These are phyloP conservation scores for Phytopythium boreale DNA, from an alignment of 352 stramenopile species.

Conservation along the genomic window DNA sequence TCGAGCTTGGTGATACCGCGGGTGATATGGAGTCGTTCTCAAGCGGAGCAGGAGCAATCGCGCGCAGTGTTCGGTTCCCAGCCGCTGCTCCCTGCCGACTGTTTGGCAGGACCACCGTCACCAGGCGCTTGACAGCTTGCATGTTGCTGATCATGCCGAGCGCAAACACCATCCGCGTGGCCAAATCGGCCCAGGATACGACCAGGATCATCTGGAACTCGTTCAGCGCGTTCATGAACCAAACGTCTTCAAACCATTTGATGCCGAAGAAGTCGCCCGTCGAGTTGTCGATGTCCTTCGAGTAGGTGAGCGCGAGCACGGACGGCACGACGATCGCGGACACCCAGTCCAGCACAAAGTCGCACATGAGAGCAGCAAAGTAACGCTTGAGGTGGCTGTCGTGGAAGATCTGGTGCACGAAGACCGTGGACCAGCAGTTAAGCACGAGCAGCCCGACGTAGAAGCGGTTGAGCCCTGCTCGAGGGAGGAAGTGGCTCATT, in stretches of 20 bases:
- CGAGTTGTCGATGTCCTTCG: slow-evolving; percentile 11
- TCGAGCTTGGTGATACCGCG: not conserved
- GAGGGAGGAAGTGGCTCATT: slow-evolving; percentile 24
- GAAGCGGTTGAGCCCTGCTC: slow-evolving; percentile 34
- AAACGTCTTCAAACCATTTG: slow-evolving; percentile 27
- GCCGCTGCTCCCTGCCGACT: not conserved
- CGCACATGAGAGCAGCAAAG: slow-evolving; percentile 16
- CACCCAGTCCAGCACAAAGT: slow-evolving; percentile 26
- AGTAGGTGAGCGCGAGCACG: slow-evolving; percentile 20
- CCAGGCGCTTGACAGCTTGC: slow-evolving; percentile 23
- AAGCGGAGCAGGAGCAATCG: not conserved
- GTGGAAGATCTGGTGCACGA: slow-evolving; percentile 29
- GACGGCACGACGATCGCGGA: slow-evolving; percentile 24
- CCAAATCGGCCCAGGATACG: slow-evolving; percentile 21
- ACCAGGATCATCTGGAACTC: slow-evolving; percentile 34
- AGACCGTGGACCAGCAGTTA: slow-evolving; percentile 33
- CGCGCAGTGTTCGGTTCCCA: not conserved
- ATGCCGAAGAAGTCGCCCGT: slow-evolving; percentile 17
- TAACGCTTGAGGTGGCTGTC: slow-evolving; percentile 23
- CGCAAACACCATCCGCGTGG: slow-evolving; percentile 25
- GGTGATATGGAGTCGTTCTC: not conserved
- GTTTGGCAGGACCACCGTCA: slow-evolving; percentile 5
- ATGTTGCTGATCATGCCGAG: slow-evolving; percentile 31
- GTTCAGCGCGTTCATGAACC: slow-evolving; percentile 28
- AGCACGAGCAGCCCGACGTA: slow-evolving; percentile 26